Conservation (phyloP, 345 rosid species). For the Tarenaya hassleriana region DNA sequence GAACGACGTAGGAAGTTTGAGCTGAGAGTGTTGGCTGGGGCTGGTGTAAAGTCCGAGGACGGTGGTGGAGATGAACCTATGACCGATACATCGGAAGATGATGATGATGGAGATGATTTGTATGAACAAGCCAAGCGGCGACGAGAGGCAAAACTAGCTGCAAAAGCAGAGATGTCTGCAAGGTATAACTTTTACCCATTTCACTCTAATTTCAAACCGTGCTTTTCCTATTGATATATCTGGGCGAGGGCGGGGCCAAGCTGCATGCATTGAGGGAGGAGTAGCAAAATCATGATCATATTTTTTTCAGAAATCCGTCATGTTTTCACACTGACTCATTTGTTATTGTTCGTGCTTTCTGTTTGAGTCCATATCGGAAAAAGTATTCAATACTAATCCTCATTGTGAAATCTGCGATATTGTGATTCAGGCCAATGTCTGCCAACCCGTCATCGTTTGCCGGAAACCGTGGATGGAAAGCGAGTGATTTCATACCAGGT, state of each 20-base stretch:
- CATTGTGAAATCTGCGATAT: constrained; percentile 7
- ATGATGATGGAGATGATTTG: constrained; percentile 53
- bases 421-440: constrained; percentile 21
- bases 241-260: too few relatives aligned
- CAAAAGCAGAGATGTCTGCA: constrained; percentile 56
- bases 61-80: constrained; percentile 36
- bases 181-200: constrained; percentile 47
- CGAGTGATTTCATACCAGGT: constrained; percentile 53
- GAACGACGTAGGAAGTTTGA: constrained; percentile 88
- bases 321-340: too few relatives aligned
- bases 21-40: constrained; percentile 69
- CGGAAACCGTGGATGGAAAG: constrained; percentile 64
- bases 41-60: constrained; percentile 63
- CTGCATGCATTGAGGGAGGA: too few relatives aligned
- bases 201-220: background rate
- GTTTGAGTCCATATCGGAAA: too few relatives aligned
- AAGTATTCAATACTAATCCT: too few relatives aligned
- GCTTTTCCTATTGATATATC: too few relatives aligned
- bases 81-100: constrained; percentile 25
- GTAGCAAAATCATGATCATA: too few relatives aligned
- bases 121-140: constrained; percentile 51
- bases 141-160: constrained; percentile 53
- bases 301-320: too few relatives aligned
- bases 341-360: too few relatives aligned
- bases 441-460: constrained; percentile 36